Evolutionary conservation across 371 early-diverging fungal genomes (phyloP).

Genomic region (Mortierella sp.): DNA sequence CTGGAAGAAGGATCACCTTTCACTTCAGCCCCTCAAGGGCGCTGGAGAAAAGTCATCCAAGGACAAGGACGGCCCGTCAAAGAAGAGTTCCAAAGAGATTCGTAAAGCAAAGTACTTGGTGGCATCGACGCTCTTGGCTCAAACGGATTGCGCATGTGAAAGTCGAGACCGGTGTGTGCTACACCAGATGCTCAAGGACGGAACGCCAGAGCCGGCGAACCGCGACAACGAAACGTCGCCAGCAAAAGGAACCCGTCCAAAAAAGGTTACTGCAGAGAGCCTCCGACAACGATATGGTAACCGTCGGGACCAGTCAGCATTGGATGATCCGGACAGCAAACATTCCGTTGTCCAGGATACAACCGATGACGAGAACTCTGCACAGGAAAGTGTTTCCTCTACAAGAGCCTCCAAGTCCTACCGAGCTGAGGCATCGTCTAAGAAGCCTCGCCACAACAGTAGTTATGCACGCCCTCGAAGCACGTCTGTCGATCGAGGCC

Average conservation of each 20-base stretch:
- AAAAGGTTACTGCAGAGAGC: slow-evolving; percentile 28
- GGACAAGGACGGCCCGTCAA: slow-evolving; percentile 9
- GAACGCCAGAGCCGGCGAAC: slow-evolving; percentile 15
- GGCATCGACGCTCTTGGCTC: slow-evolving; percentile 43
- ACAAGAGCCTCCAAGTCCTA: slow-evolving; percentile 23
- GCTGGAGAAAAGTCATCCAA: slow-evolving; percentile 31
- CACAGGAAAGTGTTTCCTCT: slow-evolving; percentile 23
- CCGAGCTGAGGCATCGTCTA: slow-evolving; percentile 28
- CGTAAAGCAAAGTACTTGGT: slow-evolving; percentile 46
- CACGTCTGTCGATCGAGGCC: slow-evolving; percentile 12
- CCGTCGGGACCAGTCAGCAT: slow-evolving; percentile 27
- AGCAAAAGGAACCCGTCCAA: slow-evolving; percentile 38
- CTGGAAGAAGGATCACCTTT: slow-evolving; percentile 72
- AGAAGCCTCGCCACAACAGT: slow-evolving; percentile 34
- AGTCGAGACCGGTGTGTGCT: slow-evolving; percentile 42
- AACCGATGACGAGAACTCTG: slow-evolving; percentile 29
- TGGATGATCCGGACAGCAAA: slow-evolving; percentile 18
- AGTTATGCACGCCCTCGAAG: slow-evolving; percentile 9
- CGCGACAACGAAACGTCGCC: slow-evolving; percentile 19
- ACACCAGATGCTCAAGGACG: slow-evolving; percentile 48
- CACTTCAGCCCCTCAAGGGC: slow-evolving; percentile 29
- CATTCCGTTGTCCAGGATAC: slow-evolving; percentile 32
- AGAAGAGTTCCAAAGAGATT: slow-evolving; percentile 32
- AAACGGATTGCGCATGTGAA: slow-evolving; percentile 56
- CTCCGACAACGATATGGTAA: slow-evolving; percentile 38